These are phyloP conservation scores for Leccinum olivaceoglutinosum DNA, from an alignment of 1,284 basidiomycete genomes.

Conservation along the genomic window DNA sequence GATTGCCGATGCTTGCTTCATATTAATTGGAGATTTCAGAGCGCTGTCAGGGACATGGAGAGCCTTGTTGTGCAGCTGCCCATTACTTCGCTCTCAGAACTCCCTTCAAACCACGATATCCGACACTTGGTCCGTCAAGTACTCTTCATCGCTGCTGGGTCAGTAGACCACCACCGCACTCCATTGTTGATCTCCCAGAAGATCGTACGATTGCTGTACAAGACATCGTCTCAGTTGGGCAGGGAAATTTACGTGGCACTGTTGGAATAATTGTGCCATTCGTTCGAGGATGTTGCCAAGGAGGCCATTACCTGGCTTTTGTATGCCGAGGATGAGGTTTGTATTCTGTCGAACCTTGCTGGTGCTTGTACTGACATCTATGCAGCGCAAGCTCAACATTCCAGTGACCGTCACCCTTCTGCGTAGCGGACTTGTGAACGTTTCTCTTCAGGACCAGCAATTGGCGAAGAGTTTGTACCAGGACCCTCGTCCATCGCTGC, in stretches of 20 bases:
- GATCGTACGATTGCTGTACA: constrained; percentile 86
- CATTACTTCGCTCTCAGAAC: constrained; percentile 56
- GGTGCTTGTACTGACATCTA: constrained; percentile 13
- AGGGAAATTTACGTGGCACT: constrained; percentile 89
- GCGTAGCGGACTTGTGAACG: constrained; percentile 76
- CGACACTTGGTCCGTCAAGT: constrained; percentile 81
- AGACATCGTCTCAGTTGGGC: constrained; percentile 76
- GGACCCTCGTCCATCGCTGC: constrained; percentile 72
- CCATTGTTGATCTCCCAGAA: constrained; percentile 93
- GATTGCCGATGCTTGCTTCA: neutral
- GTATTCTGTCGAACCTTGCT: constrained; percentile 20
- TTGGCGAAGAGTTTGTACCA: constrained; percentile 84
- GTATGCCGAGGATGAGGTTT: constrained; percentile 92
- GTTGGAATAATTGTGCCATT: constrained; percentile 84
- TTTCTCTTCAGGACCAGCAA: constrained; percentile 84
- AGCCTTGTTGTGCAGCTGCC: constrained; percentile 68
- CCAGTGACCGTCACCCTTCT: constrained; percentile 89
- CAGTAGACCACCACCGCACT: constrained; percentile 78
- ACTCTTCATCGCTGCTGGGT: constrained; percentile 72
- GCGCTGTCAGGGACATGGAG: constrained; percentile 76
- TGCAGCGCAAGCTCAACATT: constrained; percentile 91
- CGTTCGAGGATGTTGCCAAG: constrained; percentile 89
- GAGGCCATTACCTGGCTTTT: constrained; percentile 97
- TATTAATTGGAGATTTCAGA: constrained; percentile 32
- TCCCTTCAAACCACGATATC: constrained; percentile 84